Evolutionary conservation across 805 yeast species (phyloP).

Genomic region (Schizosaccharomyces osmophilus): DNA sequence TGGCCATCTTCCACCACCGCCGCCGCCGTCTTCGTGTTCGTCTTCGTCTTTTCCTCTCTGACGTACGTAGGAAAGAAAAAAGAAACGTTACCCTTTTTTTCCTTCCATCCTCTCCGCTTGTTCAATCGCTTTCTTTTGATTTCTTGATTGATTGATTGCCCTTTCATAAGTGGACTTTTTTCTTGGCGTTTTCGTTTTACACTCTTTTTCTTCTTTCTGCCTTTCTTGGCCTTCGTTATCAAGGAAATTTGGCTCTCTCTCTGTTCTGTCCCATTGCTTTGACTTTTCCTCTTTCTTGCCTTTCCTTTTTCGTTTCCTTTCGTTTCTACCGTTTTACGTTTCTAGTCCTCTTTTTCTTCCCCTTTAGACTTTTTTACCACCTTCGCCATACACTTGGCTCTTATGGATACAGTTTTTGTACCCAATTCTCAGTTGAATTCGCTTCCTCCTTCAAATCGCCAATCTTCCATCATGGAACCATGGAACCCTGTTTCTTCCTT

Average conservation of each 20-base stretch:
- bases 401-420: neutral
- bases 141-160: neutral
- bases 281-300: neutral
- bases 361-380: neutral
- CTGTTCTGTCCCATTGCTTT: no score
- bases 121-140: neutral
- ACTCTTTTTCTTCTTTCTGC: no score
- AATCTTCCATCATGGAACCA: no score
- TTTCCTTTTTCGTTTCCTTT: neutral
- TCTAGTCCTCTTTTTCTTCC: neutral
- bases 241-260: no score
- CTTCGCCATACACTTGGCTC: neutral
- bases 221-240: no score
- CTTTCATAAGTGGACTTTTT: neutral
- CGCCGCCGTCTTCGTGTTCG: neutral
- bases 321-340: neutral
- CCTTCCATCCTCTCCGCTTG: neutral
- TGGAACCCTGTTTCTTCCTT: no score
- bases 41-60: neutral
- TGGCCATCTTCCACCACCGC: neutral
- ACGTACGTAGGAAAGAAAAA: neutral
- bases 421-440: neutral
- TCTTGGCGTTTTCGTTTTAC: no score
- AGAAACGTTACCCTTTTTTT: neutral
- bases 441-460: neutral